Evolutionary conservation across 2,329 filamentous ascomycete species (phyloP), one percentile per base, ranked within the genome.

Genomic region (Colletotrichum magnum): DNA sequence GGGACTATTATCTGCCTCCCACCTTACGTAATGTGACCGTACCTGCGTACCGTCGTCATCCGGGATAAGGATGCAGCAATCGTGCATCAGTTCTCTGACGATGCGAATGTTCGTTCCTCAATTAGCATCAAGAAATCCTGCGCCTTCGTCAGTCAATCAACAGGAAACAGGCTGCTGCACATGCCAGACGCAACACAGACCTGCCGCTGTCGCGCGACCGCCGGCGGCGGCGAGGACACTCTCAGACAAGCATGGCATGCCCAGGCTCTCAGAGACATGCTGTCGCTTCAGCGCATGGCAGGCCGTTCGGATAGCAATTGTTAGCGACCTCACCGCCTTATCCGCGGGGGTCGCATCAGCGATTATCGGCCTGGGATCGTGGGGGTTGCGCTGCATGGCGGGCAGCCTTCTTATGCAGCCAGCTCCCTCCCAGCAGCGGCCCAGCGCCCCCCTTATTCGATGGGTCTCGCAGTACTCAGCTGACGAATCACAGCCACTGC

Each of bases 101-200:
- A 47, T 51, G 39, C 43, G 21, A 52, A 12, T 36, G 32, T 36
- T 65, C 39, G 15, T 4, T 16, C 32, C 24, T 47, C n/a, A 54
- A 39, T 50, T 50, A 47, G 50, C 51, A 62, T 54, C 59, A 24
- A n/a, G n/a, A 15, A 3, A 7, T 39, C 26, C 16, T 21, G 50
- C 32, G 26, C 41, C 48, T 45, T 48, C 62, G 51, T 57, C 51
- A 57, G 18, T 56, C 43, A 69, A 69, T 69, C 18, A 45, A 69
- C 16, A 18, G 9, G 51, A 66, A 69, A 69, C 66, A 50, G 45
- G 57, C 50, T 69, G 66, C 41, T 65, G 66, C 66, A 66, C 62
- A 69, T 67, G 62, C 66, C 52, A 69, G 41, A 66, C 66, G 47
- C 32, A 24, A 60, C 66, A 69, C 66, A 61, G 66, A 69, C 66